These are phyloP conservation scores for Candida morakotiae DNA, from an alignment of 805 yeast genomes.

Conservation along the genomic window DNA sequence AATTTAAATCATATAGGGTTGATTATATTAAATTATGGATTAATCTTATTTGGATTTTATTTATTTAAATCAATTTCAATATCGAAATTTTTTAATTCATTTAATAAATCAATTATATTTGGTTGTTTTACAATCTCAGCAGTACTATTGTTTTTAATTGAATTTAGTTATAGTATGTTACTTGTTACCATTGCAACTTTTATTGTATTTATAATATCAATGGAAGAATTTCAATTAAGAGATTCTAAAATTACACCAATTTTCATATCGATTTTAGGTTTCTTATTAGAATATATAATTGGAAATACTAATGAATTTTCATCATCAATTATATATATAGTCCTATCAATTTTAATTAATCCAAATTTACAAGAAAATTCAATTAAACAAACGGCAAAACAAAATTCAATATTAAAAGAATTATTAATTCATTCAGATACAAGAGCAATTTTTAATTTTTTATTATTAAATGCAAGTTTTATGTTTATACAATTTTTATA, in stretches of 20 bases:
- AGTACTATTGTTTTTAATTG: background rate
- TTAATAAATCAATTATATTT: constrained; percentile 5
- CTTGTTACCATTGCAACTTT: constrained; percentile 23
- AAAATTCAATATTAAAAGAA: constrained; percentile 21
- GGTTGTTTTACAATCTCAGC: background rate
- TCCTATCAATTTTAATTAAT: constrained; percentile 17
- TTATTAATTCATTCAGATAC: constrained; percentile 54
- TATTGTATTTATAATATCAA: constrained; percentile 19
- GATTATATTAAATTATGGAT: constrained; percentile 13
- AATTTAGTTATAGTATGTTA: constrained; percentile 15
- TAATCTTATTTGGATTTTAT: constrained; percentile 8
- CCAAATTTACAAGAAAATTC: constrained; percentile 11
- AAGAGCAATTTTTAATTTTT: constrained; percentile 80
- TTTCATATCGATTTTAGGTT: constrained; percentile 15
- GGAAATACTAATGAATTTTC: constrained; percentile 8
- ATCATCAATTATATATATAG: constrained; percentile 1
- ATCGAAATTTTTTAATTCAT: constrained; percentile 2
- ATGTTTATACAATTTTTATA: constrained; percentile 93
- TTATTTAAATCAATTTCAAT: constrained; percentile 2
- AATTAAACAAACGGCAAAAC: background rate
- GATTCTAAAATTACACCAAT: constrained; percentile 13
- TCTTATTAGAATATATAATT: constrained; percentile 19
- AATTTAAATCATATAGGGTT: constrained; percentile 3
- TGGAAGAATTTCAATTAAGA: constrained; percentile 18
- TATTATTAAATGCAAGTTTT: constrained; percentile 81